Evolutionary conservation across 441 rosid species (phyloP).

Genomic region (Gossypium trilobum): DNA sequence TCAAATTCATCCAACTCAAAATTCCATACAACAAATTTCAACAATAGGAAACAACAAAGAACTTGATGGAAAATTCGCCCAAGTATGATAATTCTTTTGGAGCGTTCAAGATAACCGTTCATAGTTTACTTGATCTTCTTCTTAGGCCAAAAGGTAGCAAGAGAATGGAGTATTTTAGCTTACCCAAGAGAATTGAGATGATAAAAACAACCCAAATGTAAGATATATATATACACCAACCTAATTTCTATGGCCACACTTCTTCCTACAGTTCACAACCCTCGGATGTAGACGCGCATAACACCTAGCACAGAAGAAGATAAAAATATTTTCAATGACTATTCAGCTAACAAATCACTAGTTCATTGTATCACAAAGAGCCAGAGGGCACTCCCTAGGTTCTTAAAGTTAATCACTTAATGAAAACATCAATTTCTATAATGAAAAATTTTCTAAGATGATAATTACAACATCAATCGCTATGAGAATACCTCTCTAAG

Average conservation of each 20-base stretch:
- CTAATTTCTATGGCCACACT: slow-evolving; percentile 66
- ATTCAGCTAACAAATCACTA: background rate
- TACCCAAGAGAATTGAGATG: no score
- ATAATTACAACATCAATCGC: no score
- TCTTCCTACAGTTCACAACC: slow-evolving; percentile 64
- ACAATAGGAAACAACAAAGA: background rate
- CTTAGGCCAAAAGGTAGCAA: background rate
- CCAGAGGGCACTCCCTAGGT: no score
- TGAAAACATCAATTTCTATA: no score
- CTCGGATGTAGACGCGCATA: slow-evolving; percentile 61
- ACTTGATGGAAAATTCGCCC: background rate
- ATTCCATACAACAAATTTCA: no score
- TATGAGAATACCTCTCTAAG: no score
- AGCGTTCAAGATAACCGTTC: background rate
- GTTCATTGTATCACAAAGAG: no score
- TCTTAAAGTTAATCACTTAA: no score
- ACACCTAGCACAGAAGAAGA: slow-evolving; percentile 26
- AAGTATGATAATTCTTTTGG: background rate
- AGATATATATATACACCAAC: slow-evolving; percentile 13
- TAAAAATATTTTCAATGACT: background rate
- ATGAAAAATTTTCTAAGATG: no score
- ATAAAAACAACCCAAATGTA: background rate
- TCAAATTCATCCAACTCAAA: no score
- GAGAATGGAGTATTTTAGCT: background rate
- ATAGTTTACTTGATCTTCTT: background rate